Evolutionary conservation across 169 alveolate species (phyloP), one percentile per base, ranked within the genome.

Genomic region (Eimeria tenella): DNA sequence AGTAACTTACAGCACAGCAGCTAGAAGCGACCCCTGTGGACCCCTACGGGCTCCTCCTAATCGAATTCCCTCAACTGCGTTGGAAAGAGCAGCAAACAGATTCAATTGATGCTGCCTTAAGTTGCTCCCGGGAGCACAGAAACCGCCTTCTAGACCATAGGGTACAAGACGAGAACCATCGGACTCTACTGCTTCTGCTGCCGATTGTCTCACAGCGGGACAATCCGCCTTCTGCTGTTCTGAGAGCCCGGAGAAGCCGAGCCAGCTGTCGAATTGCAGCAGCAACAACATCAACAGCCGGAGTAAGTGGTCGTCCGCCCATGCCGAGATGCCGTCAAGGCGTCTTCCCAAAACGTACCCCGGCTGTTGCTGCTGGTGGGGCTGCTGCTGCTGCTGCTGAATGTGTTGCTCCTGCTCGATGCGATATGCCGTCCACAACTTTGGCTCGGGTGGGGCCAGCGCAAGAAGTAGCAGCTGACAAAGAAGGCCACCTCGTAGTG

Each of bases 231-330:
- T 73, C 82, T 50, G 92, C 92, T 62, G 92, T 81, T 84, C 70
- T 13, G 73, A 60, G 53, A 56, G 84, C 31, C 56, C 79, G 4
- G 90, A 56, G 19, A 74, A 74, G 52, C 94, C 94, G 4, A 21
- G 75, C 94, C 94, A 90, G 62, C 83, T 31, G 58, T 90, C 94
- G 52, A 90, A 90, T 56, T 58, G 55, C 53, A 90, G 70, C 65
- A 90, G 88, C 31, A 68, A 31, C 75, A 50, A 81, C 90, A 90
- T 23, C 52, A 90, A 82, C 50, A 90, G 81, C 77, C 71, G 90
- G 50, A 90, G 88, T 55, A 90, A 58, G 42, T 90, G 94, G n/a
- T 68, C 73, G 56, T 90, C 94, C 4, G 94, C 94, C 15, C 68
- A 31, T 49, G 79, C 68, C 31, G 81, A 11, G 23, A 65, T 55